Evolutionary conservation across 768 basidiomycete genomes (phyloP), one percentile per base, ranked within the genome.

Genomic region (Dioszegia aurantiaca): DNA sequence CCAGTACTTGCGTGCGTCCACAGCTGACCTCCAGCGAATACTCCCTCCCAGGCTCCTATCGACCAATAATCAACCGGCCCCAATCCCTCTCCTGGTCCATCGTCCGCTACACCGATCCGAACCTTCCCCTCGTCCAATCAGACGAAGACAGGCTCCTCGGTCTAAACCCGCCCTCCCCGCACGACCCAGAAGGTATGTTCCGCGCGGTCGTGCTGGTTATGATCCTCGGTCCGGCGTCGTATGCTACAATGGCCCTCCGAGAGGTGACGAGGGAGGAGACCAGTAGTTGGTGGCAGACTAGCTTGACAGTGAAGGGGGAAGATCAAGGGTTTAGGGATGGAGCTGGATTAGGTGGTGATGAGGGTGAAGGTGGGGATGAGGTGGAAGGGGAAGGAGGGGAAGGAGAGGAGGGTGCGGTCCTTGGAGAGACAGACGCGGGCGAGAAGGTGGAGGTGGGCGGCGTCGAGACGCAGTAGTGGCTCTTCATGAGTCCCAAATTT

Each of bases 181-280:
- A 71, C 42, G 67, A 67, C 26, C 64, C 85, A 53, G 82, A 87
- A 45, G 93, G 93, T 24, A 86, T 84, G 68, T 94, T 94, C 75
- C 80, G 85, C 76, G 93, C 94, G 3, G 78, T 99, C 33, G 92
- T 93, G 70, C 84, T 99, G 60, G 79, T 85, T 37, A 77, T 97
- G 54, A 84, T 82, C n/a, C 82, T 99, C 16, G 90, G 89, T 14
- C 90, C 90, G 6, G 88, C 90, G 0, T 87, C 90, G 4, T 99
- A 97, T 77, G 95, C 95, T 1, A 99, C 95, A 1, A 99, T 99
- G 95, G 94, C 93, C 3, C 76, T 99, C 65, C 54, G 75, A 47
- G 75, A 77, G 49, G 60, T 77, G 2, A 77, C 75, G n/a, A 62
- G 70, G 56, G 68, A 70, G 21, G 73, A 74, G 55, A 77, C 75